Percentiles rank a stretch among this genome's conserved stretches.
Conservation (phyloP, 108 stramenopile genomes). For the Fragilariopsis cylindrus region DNA sequence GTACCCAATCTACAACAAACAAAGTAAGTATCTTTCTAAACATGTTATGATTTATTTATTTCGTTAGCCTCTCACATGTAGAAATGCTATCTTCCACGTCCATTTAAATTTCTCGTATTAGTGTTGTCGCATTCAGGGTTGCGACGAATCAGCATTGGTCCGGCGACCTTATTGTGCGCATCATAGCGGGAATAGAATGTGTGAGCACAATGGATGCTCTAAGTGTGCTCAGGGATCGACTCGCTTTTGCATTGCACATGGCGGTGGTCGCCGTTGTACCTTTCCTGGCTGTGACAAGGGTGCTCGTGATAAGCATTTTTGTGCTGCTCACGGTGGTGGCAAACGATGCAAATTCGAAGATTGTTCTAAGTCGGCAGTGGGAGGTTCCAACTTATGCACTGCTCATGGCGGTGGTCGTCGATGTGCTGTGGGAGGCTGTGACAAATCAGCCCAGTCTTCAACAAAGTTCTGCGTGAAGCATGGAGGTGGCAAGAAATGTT, state of each 20-base stretch:
- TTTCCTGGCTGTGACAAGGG: slow-evolving; percentile 92
- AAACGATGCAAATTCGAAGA: slow-evolving; percentile 88
- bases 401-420: slow-evolving; percentile 96
- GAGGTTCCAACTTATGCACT: slow-evolving; percentile 93
- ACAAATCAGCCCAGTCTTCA: slow-evolving; percentile 93
- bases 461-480: slow-evolving; percentile 97
- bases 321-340: slow-evolving; percentile 96
- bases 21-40: slow-evolving; percentile 2
- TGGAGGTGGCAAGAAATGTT: slow-evolving; percentile 97
- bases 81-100: not conserved
- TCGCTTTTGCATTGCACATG: slow-evolving; percentile 97
- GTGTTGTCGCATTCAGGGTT: slow-evolving; percentile 84
- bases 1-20: not conserved
- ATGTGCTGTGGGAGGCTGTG: slow-evolving; percentile 85
- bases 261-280: slow-evolving; percentile 94
- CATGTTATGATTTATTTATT: not conserved
- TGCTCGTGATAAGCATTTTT: slow-evolving; percentile 88
- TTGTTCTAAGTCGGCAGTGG: slow-evolving; percentile 96
- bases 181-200: slow-evolving; percentile 85
- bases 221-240: slow-evolving; percentile 92
- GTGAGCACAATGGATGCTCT: slow-evolving; percentile 75
- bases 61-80: not conserved
- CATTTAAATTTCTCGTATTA: not conserved
- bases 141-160: slow-evolving; percentile 52
- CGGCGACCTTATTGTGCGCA: slow-evolving; percentile 73